A percentile compares a stretch with the other conserved stretches of the same genome.
These are phyloP conservation scores for Drechslerella coelobrocha DNA, from an alignment of 2,329 filamentous ascomycete genomes.

Conservation along the genomic window DNA sequence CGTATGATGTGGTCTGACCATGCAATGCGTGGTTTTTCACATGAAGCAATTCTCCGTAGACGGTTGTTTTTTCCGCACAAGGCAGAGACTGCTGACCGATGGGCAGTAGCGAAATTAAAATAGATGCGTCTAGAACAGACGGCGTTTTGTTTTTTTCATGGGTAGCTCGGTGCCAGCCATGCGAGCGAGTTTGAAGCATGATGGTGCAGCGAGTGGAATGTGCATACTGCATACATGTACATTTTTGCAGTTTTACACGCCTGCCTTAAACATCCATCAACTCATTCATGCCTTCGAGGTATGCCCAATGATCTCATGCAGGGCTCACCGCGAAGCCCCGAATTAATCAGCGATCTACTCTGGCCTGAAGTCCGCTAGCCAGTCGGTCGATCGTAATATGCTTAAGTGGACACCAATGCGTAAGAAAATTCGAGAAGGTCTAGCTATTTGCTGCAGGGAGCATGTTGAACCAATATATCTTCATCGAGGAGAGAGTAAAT, in stretches of 20 bases:
- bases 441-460: too few species aligned
- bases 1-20: too few species aligned
- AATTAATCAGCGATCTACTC: too few species aligned
- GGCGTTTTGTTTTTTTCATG: background rate
- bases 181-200: too few species aligned
- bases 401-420: too few species aligned
- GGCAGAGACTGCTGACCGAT: background rate
- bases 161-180: background rate
- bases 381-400: too few species aligned
- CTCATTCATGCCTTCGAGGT: background rate
- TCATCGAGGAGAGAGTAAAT: too few species aligned
- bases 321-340: slow-evolving; percentile 16
- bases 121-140: slow-evolving; percentile 2
- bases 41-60: background rate
- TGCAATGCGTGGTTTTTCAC: background rate
- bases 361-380: too few species aligned
- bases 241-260: background rate
- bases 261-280: background rate
- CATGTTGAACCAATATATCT: too few species aligned
- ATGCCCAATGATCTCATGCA: slow-evolving; percentile 48
- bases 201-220: too few species aligned
- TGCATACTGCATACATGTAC: too few species aligned
- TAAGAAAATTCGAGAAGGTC: too few species aligned
- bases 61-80: background rate
- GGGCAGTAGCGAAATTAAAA: background rate